Percentiles rank a stretch among this genome's conserved stretches.
phyloP scores from a whole-genome alignment of 1,139 yeast genomes.

The Wickerhamomyces sp. region DNA sequence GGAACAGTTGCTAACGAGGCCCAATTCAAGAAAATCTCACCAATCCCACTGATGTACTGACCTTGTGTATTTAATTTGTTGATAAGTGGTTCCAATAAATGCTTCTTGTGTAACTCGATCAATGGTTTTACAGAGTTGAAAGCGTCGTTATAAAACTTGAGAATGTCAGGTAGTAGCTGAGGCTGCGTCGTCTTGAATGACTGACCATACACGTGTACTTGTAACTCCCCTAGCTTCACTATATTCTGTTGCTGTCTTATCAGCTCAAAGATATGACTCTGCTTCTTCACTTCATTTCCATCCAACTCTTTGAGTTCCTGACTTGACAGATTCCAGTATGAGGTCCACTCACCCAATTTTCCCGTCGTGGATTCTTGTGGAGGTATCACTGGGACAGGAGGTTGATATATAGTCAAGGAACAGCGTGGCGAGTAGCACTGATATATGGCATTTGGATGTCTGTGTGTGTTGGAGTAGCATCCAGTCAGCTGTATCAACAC shows the following conservation, averaged over 20 bases:
- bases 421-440: slow-evolving; percentile 23
- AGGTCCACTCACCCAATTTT: slow-evolving; percentile 57
- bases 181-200: slow-evolving; percentile 35
- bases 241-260: slow-evolving; percentile 74
- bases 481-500: slow-evolving; percentile 20
- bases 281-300: slow-evolving; percentile 55
- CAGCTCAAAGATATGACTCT: slow-evolving; percentile 73
- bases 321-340: slow-evolving; percentile 64
- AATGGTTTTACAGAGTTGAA: slow-evolving; percentile 60
- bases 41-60: slow-evolving; percentile 60
- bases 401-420: slow-evolving; percentile 17
- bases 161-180: slow-evolving; percentile 40
- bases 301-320: slow-evolving; percentile 53
- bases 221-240: slow-evolving; percentile 61
- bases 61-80: slow-evolving; percentile 52
- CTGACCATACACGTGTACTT: slow-evolving; percentile 53
- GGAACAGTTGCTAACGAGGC: slow-evolving; percentile 50
- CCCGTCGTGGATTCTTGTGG: slow-evolving; percentile 5
- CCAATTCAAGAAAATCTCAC: slow-evolving; percentile 66
- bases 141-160: slow-evolving; percentile 56
- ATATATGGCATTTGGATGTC: slow-evolving; percentile 3
- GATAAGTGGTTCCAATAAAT: slow-evolving; percentile 52
- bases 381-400: slow-evolving; percentile 17
- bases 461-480: slow-evolving; percentile 20
- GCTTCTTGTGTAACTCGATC: slow-evolving; percentile 51